Base-by-base conservation (phyloP, 1,284 basidiomycete species). In the Ceratobasidium sp. region DNA sequence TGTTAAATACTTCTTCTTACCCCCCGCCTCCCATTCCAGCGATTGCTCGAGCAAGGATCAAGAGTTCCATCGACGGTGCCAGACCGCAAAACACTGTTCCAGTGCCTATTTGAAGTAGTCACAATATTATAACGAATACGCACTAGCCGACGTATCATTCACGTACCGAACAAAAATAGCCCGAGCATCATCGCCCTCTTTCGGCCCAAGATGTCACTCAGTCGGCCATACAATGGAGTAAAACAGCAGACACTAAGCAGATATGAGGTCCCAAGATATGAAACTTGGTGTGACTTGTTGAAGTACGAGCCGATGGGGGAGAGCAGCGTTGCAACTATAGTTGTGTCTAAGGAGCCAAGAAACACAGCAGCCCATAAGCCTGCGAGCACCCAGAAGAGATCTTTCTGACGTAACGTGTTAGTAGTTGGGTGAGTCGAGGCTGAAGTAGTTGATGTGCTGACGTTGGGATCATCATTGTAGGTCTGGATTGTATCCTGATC, bases 1-100 rank as follows among this genome's bases (percentile, higher is more conserved):
- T 76, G n/a, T 81, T 81, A 61, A 64, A 74, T 40, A 54, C 78
- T 46, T 73, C 38, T 78, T 84, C 89, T 86, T 82, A 93, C 89
- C 94, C 95, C 84, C 95, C 94, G 78, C 96, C 95, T 77, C 96
- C 95, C 90, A 96, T 95, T 65, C 95, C 95, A 52, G 96, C 95
- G 59, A 96, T 84, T 12, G 93, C 92, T 23, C 96, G 90, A 66
- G 94, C 93, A 77, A 88, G 88, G 79, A 97, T 95, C 77, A 97
- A 87, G n/a, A 89, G 84, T 80, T 91, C 88, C 95, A 97, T 97
- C 10, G 91, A 93, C 20, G 92, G 90, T 33, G 94, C 95, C 57
- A 95, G 82, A 5, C 93, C 96, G 82, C 96, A 97, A 6, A 92
- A 87, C 50, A 95, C 86, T 5, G 94, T 97, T 50, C 96, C 95